These are phyloP conservation scores for Trypanosoma melophagium DNA, from an alignment of 208 protist genomes.

Conservation along the genomic window DNA sequence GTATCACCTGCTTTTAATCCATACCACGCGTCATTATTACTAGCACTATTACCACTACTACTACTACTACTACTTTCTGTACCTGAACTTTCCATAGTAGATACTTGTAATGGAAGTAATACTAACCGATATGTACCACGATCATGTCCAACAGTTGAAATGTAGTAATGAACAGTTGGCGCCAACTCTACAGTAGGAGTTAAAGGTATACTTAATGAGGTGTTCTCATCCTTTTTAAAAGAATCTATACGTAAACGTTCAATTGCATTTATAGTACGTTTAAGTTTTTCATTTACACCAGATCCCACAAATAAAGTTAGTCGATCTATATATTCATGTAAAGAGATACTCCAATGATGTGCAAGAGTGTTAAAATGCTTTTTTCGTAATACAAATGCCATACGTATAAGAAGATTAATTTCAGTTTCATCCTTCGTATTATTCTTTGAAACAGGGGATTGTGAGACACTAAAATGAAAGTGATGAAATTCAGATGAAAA, in stretches of 20 bases:
- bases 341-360: constrained; percentile 16
- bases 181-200: not conserved
- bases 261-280: constrained; percentile 5
- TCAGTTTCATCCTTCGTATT: constrained; percentile 22
- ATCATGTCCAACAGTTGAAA: constrained; percentile 25
- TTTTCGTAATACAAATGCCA: constrained; percentile 52
- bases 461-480: constrained; percentile 39
- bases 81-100: not conserved
- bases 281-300: constrained; percentile 10
- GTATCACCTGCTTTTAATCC: constrained; percentile 46
- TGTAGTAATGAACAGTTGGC: constrained; percentile 27
- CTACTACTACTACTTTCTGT: too few species aligned
- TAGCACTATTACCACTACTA: too few species aligned
- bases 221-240: not conserved
- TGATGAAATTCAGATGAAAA: constrained; percentile 71
- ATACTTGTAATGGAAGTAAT: constrained; percentile 8
- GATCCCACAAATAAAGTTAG: constrained; percentile 14
- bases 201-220: not conserved
- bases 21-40: too few species aligned
- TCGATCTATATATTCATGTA: constrained; percentile 22
- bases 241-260: too few species aligned
- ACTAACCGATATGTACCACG: constrained; percentile 27
- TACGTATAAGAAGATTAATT: constrained; percentile 45
- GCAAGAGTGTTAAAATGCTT: constrained; percentile 33
- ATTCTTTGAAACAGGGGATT: constrained; percentile 20